Conservation (phyloP, 768 basidiomycete genomes). For the Pleurotus tuoliensis region DNA sequence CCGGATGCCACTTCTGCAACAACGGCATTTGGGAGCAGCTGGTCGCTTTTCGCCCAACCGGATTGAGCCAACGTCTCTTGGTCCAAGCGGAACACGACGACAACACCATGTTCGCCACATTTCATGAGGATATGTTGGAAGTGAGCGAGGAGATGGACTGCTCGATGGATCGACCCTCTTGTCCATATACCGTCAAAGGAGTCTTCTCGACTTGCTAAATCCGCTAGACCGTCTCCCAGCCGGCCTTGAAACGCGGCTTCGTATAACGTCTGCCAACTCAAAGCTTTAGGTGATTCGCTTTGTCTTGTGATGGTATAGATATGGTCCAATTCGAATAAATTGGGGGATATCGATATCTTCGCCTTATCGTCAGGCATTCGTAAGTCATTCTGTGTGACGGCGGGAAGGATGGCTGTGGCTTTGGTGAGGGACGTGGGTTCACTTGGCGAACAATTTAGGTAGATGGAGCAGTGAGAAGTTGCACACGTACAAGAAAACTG, state of each 20-base stretch:
- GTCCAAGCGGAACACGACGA: conserved; percentile 57
- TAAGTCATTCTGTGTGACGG: conserved; percentile 28
- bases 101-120: conserved; percentile 67
- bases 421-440: conserved; percentile 94
- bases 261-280: conserved; percentile 61
- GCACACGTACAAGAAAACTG: conserved; percentile 72
- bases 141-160: conserved; percentile 77
- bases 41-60: conserved; percentile 46
- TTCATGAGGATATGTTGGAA: conserved; percentile 85
- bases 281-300: conserved; percentile 44
- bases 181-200: conserved; percentile 60
- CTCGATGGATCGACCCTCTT: conserved; percentile 75
- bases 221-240: conserved; percentile 65
- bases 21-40: conserved; percentile 41
- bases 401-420: conserved; percentile 64
- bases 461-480: not conserved
- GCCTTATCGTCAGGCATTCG: not conserved
- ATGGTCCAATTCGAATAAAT: conserved; percentile 70
- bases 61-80: conserved; percentile 35
- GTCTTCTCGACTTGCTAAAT: conserved; percentile 45
- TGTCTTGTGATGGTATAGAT: conserved; percentile 49
- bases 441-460: conserved; percentile 31
- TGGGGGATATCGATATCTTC: conserved; percentile 72
- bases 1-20: conserved; percentile 44
- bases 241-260: conserved; percentile 59